Evolutionary conservation across 768 basidiomycete species (phyloP).

Genomic region (Mycena kentingensis): DNA sequence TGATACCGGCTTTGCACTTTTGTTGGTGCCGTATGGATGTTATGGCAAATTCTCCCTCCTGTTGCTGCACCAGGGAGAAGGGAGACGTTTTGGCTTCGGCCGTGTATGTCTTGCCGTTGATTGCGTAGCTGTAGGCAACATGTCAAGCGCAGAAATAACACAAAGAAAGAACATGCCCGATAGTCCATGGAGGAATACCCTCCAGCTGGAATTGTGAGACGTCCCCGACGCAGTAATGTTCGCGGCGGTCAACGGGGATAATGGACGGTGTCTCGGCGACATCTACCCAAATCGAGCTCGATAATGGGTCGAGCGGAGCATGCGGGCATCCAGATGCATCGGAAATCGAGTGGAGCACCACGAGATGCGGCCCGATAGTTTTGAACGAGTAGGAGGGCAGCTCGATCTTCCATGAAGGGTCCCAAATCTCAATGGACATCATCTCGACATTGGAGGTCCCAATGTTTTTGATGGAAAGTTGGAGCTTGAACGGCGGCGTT

Average conservation of each 20-base stretch:
- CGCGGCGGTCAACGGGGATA: slow-evolving; percentile 74
- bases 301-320: slow-evolving; percentile 60
- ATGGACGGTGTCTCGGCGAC: slow-evolving; percentile 97
- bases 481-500: slow-evolving; percentile 80
- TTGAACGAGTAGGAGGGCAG: slow-evolving; percentile 71
- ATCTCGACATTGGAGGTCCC: slow-evolving; percentile 66
- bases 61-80: slow-evolving; percentile 83
- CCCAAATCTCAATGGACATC: slow-evolving; percentile 52
- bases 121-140: slow-evolving; percentile 67
- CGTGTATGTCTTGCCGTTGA: slow-evolving; percentile 72
- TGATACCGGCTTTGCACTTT: slow-evolving; percentile 84
- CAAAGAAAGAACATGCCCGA: slow-evolving; percentile 55
- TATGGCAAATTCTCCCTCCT: slow-evolving; percentile 82
- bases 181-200: slow-evolving; percentile 90
- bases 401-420: slow-evolving; percentile 68
- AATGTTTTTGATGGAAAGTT: slow-evolving; percentile 74
- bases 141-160: slow-evolving; percentile 1
- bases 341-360: slow-evolving; percentile 74
- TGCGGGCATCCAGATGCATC: slow-evolving; percentile 87
- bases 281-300: slow-evolving; percentile 76
- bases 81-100: slow-evolving; percentile 80
- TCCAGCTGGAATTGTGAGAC: slow-evolving; percentile 89
- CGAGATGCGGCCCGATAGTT: slow-evolving; percentile 78
- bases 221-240: slow-evolving; percentile 90
- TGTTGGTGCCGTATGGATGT: slow-evolving; percentile 90